Evolutionary conservation across 2,329 filamentous ascomycete species (phyloP), one percentile per base, ranked within the genome.

Genomic region (Samsoniella hepiali): DNA sequence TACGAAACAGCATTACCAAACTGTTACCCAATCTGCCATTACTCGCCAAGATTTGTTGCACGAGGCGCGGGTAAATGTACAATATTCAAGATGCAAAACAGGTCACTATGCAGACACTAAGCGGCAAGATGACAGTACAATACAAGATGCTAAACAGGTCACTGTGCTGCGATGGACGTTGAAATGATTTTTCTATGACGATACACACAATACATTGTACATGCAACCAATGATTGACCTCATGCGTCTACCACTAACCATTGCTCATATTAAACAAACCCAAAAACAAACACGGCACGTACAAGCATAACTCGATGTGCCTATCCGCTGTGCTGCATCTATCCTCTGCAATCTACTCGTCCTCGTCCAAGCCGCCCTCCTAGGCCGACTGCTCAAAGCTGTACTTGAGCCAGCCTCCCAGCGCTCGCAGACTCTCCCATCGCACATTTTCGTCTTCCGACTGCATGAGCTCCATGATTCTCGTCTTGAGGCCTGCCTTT

Each of bases 401-500:
- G 70, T 87, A 87, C 79, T 86, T 86, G 71, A 87, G 75, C 84
- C 84, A 87, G 22, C 83, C 82, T 27, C 84, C 84, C 47, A 97
- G 86, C 17, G 93, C 93, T 71, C 90, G 87, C 78, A 97, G 78
- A 76, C 91, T 95, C 81, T 97, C 93, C 92, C 93, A 97, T 72
- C 93, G 84, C 54, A 97, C 91, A 65, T 87, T 88, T 79, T 97
- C 93, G 71, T 97, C 92, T 64, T 87, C 83, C 72, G 96, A 91
- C 71, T 87, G 88, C 93, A 97, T 97, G 72, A 97, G 81, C 78
- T 93, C 91, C 93, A 97, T 96, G 65, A 97, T 89, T 68, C 91
- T 84, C 22, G 85, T 86, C 84, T 97, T 97, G 67, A 97, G 77
- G 0, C 92, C 92, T 50, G 93, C 76, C 78, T 88, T 93, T 79